Percentiles rank a stretch among this genome's conserved stretches.
phyloP scores from a whole-genome alignment of 169 alveolate genomes.

The Neospora caninum region DNA sequence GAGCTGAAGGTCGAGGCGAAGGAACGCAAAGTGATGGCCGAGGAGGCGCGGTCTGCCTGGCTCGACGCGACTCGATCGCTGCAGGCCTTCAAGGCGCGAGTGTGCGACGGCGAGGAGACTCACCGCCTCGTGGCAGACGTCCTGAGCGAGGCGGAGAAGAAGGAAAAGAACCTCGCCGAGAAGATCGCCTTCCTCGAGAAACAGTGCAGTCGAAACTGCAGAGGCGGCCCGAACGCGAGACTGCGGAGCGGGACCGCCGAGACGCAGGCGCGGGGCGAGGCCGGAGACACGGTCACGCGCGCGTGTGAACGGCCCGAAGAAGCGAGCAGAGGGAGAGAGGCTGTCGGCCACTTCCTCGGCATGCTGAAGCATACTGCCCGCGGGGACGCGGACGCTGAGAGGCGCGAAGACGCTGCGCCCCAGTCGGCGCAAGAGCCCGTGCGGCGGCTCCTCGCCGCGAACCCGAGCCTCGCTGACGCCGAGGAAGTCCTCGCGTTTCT shows the following conservation, averaged over 20 bases:
- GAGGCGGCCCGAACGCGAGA: background rate
- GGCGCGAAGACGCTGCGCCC: background rate
- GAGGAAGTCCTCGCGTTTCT: constrained; percentile 49
- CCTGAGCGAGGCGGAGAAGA: background rate
- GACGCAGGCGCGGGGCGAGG: background rate
- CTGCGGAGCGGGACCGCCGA: background rate
- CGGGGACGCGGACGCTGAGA: background rate
- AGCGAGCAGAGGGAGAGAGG: background rate
- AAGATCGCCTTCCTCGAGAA: background rate
- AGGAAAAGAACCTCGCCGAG: background rate
- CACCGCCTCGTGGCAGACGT: background rate
- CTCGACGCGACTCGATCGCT: background rate
- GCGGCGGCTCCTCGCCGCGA: background rate
- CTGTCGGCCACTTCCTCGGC: background rate
- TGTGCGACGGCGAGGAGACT: background rate
- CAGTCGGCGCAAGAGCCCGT: background rate
- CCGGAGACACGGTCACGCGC: background rate
- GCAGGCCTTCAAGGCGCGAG: background rate
- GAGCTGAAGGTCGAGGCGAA: background rate
- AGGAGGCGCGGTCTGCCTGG: constrained; percentile 23
- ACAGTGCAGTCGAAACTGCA: background rate
- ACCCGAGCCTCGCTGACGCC: constrained; percentile 44
- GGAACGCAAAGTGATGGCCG: background rate
- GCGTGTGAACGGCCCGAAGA: background rate
- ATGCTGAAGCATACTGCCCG: background rate